Evolutionary conservation across 305 asterid genomes (phyloP).

Genomic region (Solanum hybrid): DNA sequence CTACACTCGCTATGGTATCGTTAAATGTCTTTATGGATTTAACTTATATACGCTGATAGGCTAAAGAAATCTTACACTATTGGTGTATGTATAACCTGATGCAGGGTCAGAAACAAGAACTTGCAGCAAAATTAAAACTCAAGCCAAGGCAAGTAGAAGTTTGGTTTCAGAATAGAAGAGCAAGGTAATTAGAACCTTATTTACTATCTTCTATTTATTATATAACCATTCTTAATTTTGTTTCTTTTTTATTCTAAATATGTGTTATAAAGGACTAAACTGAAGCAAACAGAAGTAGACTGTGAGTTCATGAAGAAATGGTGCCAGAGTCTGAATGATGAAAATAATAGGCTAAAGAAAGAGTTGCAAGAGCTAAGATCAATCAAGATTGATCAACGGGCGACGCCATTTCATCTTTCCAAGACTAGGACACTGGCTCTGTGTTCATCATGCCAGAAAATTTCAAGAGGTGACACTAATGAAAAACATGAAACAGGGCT

Average conservation of each 20-base stretch:
- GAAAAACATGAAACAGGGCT: neutral
- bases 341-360: constrained; percentile 38
- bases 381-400: neutral
- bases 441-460: constrained; percentile 9
- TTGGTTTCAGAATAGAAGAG: constrained; percentile 72
- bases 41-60: neutral
- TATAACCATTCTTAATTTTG: neutral
- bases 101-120: constrained; percentile 42
- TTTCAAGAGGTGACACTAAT: neutral
- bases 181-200: constrained; percentile 27
- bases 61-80: neutral
- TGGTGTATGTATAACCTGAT: neutral
- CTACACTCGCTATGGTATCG: constrained; percentile 34
- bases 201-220: neutral
- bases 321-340: constrained; percentile 38
- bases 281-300: constrained; percentile 59
- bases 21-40: neutral
- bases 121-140: constrained; percentile 44
- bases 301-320: constrained; percentile 42
- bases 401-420: neutral
- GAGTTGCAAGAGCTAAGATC: constrained; percentile 30
- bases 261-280: constrained; percentile 38
- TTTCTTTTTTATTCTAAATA: neutral
- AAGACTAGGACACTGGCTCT: neutral
- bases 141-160: constrained; percentile 64